A percentile compares a stretch with the other conserved stretches of the same genome.
Evolutionary conservation across 2,329 filamentous ascomycete species (phyloP).

Genomic region (Pseudopithomyces maydicus): DNA sequence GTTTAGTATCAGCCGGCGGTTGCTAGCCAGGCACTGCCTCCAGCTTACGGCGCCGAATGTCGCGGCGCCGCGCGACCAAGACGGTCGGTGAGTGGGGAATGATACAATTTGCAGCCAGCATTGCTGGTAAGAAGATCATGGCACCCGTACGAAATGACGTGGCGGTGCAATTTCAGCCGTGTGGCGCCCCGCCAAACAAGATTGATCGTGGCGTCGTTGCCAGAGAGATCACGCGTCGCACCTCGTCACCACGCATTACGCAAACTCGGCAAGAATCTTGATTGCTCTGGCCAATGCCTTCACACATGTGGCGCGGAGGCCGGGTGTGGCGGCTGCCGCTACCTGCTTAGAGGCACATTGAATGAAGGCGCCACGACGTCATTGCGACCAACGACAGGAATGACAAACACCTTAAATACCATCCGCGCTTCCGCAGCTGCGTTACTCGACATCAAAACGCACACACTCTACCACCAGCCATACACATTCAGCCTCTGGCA

Average conservation of each 20-base stretch:
- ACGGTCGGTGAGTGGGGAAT: background rate
- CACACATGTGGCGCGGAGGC: background rate
- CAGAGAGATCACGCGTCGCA: background rate
- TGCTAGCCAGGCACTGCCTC: background rate
- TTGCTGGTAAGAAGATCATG: no score
- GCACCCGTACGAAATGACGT: background rate
- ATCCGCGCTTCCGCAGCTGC: conserved; percentile 1
- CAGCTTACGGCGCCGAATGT: background rate
- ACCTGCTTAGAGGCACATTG: background rate
- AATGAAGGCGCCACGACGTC: background rate
- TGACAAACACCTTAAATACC: conserved; percentile 2
- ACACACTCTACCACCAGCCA: background rate
- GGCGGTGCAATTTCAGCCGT: background rate
- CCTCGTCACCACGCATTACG: conserved; percentile 1
- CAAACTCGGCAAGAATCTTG: background rate
- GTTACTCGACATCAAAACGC: background rate
- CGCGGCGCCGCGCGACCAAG: background rate
- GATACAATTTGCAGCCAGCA: no score
- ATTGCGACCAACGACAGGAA: background rate
- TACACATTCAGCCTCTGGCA: background rate
- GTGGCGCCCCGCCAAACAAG: background rate
- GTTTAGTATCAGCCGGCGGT: background rate
- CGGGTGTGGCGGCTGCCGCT: conserved; percentile 1
- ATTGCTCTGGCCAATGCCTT: background rate
- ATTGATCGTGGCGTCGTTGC: background rate